Evolutionary conservation across 1,284 basidiomycete genomes (phyloP), one percentile per base, ranked within the genome.

Genomic region (Thelephora terrestris): DNA sequence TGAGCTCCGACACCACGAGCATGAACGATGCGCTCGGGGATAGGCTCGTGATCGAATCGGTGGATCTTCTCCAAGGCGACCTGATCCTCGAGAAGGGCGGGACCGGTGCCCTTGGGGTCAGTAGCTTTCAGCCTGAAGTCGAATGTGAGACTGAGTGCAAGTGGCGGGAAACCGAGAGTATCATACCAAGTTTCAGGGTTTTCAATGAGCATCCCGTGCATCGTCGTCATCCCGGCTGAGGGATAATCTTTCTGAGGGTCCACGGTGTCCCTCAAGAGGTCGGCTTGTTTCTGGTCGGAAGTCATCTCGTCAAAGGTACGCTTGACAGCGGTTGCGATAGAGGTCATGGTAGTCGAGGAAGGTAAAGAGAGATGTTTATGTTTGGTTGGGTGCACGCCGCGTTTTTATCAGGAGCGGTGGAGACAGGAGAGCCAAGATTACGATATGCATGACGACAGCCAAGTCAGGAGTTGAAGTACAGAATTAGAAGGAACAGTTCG

Each of bases 21-120:
- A 58, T 90, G 86, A 10, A 78, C 76, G 24, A 80, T 67, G 43
- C 65, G 64, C 57, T 68, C 57, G 20, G 49, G 88, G 49, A 91
- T 91, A 36, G 86, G 81, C 61, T 91, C 88, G 57, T 89, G 87
- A 61, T 88, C 85, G 58, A 90, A 90, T 25, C 81, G 75, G 47
- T 78, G 76, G 29, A 88, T 77, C 64, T 88, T 85, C 65, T 85
- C 81, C 54, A 81, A 72, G 1, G 69, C 76, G 52, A 81, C 71
- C 48, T 82, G 78, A 57, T 85, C 82, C 57, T 85, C 83, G 14
- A 85, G 71, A 2, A 85, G 65, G 45, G 70, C 69, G 3, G 81
- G 76, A 0, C 80, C 82, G 3, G 67, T 59, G 43, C 57, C 52
- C 20, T 62, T 53, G 18, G 71, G 74, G 47, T 73, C 61, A 5